phyloP scores from a whole-genome alignment of 75 land plant genomes.

The Cryptomeria japonica region DNA sequence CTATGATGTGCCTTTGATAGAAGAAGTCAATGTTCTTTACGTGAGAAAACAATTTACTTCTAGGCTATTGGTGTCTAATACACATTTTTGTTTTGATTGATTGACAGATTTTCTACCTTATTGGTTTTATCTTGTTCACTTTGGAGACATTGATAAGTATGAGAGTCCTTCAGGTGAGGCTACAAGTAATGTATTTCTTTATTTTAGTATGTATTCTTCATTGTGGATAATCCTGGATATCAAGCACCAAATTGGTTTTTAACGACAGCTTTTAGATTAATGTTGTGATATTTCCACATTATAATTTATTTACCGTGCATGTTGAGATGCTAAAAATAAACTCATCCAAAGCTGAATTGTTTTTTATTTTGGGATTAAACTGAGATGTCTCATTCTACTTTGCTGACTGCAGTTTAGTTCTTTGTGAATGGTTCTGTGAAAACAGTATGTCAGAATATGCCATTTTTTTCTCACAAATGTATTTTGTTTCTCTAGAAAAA shows the following conservation, averaged over 20 bases:
- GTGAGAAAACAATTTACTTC: not conserved
- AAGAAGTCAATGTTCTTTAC: not conserved
- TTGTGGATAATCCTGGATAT: not conserved
- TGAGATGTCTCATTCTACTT: not conserved
- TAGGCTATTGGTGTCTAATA: not conserved
- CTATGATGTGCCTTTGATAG: not conserved
- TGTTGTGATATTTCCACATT: not conserved
- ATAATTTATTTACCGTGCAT: not conserved
- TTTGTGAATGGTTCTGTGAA: not conserved
- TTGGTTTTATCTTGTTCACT: constrained; percentile 47
- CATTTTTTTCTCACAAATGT: not conserved
- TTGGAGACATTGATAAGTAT: constrained; percentile 56
- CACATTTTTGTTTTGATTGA: not conserved
- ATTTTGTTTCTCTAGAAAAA: not conserved
- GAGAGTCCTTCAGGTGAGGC: constrained; percentile 57
- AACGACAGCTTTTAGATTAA: not conserved
- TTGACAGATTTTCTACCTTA: constrained; percentile 58
- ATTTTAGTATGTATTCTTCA: not conserved
- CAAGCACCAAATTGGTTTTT: not conserved
- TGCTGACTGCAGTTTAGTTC: not conserved
- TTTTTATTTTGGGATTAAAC: no score
- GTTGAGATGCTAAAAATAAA: not conserved
- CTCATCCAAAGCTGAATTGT: not conserved
- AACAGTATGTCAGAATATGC: no score
- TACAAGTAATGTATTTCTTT: not conserved